Percentiles rank a stretch among this genome's conserved stretches.
Conservation (phyloP, 2,329 filamentous ascomycete genomes). For the Stylonectria norvegica region DNA sequence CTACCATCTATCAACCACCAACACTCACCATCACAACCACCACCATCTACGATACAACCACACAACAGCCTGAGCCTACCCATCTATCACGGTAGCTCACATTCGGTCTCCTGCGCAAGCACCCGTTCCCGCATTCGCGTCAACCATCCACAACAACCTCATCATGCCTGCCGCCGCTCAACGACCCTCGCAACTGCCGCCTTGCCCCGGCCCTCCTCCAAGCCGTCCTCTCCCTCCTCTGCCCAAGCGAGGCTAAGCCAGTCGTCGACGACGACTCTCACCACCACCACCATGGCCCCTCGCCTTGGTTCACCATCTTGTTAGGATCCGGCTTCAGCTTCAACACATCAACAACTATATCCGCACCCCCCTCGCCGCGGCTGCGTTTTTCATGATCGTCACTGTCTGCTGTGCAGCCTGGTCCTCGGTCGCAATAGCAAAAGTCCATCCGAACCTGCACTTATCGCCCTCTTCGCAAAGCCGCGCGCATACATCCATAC, state of each 20-base stretch:
- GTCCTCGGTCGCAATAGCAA: conserved; percentile 20
- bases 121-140: too few species aligned
- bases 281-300: conserved; percentile 2
- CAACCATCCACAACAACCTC: conserved; percentile 18
- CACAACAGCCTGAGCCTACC: background rate
- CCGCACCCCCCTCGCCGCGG: background rate
- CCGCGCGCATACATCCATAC: conserved; percentile 23
- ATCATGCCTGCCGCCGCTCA: conserved; percentile 50
- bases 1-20: conserved; percentile 1
- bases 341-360: conserved; percentile 2
- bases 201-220: conserved; percentile 63
- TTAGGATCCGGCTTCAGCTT: conserved; percentile 10
- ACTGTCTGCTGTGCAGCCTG: conserved; percentile 6
- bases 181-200: conserved; percentile 63
- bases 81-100: too few species aligned
- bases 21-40: conserved; percentile 10
- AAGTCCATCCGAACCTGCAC: conserved; percentile 15
- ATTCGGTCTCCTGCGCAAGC: background rate
- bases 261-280: conserved; percentile 11
- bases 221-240: conserved; percentile 63
- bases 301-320: conserved; percentile 9
- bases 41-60: conserved; percentile 5
- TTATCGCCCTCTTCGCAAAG: conserved; percentile 15
- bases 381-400: conserved; percentile 8
- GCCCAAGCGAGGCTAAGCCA: conserved; percentile 54